Conservation (phyloP, 805 yeast genomes). For the Teunomyces tritomae region DNA sequence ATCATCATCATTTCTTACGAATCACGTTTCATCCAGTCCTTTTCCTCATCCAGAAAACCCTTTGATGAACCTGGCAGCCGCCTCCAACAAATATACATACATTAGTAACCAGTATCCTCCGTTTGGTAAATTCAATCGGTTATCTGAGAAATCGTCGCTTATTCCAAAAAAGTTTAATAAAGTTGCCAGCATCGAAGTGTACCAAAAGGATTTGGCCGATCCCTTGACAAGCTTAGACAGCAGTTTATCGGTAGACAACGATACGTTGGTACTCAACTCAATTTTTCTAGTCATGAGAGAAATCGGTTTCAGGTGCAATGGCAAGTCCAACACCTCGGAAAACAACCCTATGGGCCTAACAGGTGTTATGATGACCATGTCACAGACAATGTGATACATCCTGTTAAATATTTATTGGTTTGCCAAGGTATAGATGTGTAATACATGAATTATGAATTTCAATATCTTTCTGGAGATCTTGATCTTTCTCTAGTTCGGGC, state of each 20-base stretch:
- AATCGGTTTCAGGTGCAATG: conserved; percentile 23
- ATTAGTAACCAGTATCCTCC: conserved; percentile 37
- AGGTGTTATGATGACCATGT: background rate
- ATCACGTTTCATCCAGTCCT: conserved; percentile 4
- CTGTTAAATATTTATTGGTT: background rate
- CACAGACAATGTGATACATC: background rate
- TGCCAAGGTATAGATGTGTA: background rate
- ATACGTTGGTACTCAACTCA: conserved; percentile 30
- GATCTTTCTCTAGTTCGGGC: conserved; percentile 14
- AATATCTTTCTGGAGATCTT: conserved; percentile 21
- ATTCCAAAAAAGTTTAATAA: conserved; percentile 38
- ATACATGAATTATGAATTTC: background rate
- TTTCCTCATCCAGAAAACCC: background rate
- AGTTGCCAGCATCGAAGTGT: conserved; percentile 32
- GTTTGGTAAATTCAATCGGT: conserved; percentile 28
- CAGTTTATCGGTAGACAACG: conserved; percentile 31
- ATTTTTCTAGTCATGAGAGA: conserved; percentile 33
- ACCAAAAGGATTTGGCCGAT: conserved; percentile 24
- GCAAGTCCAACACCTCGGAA: conserved; percentile 9
- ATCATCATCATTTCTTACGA: conserved; percentile 16
- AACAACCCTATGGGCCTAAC: too few relatives aligned
- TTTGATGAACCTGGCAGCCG: conserved; percentile 6
- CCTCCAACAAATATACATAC: conserved; percentile 7
- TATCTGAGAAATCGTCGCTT: conserved; percentile 11
- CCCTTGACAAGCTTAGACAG: conserved; percentile 16